Conservation (phyloP, 1,284 basidiomycete species). For the Cryptococcus depauperatus region DNA sequence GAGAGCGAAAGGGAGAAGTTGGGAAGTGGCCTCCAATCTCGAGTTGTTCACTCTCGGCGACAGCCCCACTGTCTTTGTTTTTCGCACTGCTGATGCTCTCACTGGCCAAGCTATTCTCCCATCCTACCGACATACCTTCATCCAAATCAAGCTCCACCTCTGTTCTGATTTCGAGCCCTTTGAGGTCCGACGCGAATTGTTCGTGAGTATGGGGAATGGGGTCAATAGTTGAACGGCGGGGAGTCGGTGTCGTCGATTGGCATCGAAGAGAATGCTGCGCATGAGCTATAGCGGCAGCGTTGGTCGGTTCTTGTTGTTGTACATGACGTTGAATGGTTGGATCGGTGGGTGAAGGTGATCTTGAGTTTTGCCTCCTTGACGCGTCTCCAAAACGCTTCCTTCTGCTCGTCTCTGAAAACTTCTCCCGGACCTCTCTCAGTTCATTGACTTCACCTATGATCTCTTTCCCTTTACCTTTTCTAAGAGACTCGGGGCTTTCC, state of each 20-base stretch:
- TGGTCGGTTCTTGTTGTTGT: no score
- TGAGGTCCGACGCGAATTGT: slow-evolving; percentile 25
- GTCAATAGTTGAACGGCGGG: slow-evolving; percentile 20
- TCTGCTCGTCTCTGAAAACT: no score
- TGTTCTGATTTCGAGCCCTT: slow-evolving; percentile 15
- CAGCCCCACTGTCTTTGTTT: not conserved
- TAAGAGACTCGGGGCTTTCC: slow-evolving; percentile 25
- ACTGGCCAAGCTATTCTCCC: slow-evolving; percentile 9
- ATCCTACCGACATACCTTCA: slow-evolving; percentile 15
- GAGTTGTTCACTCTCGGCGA: no score
- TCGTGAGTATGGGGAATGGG: slow-evolving; percentile 24
- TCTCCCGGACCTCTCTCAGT: no score
- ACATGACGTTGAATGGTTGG: no score
- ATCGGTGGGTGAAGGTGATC: not conserved
- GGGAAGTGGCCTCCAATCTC: no score
- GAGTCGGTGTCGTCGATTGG: slow-evolving; percentile 11
- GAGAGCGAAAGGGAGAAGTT: not conserved
- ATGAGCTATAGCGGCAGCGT: slow-evolving; percentile 6
- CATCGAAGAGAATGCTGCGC: not conserved
- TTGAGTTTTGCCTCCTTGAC: no score
- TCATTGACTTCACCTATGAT: no score
- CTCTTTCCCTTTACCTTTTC: slow-evolving; percentile 27
- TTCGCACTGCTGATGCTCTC: slow-evolving; percentile 7
- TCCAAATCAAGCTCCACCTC: slow-evolving; percentile 36
- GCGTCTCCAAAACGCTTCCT: no score